Conservation (phyloP, 306 rosid species). For the Cucumis cinereus region DNA sequence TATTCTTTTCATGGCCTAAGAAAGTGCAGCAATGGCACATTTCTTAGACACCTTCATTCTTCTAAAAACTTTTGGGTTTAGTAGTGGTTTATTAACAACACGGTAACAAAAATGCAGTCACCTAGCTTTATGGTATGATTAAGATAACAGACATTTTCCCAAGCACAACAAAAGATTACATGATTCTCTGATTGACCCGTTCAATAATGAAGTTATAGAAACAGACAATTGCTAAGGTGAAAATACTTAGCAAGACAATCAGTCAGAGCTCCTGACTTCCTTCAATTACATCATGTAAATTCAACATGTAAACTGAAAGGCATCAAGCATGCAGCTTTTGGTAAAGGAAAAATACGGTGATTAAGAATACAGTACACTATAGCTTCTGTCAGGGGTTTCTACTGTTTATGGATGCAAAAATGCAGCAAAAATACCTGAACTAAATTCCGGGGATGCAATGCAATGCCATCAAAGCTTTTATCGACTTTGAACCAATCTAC, state of each 20-base stretch:
- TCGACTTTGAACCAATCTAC: constrained; percentile 83
- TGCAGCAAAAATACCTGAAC: constrained; percentile 48
- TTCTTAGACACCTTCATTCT: neutral
- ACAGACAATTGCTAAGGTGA: neutral
- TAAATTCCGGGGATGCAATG: constrained; percentile 50
- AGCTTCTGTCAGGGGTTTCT: too few species aligned
- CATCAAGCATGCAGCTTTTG: neutral
- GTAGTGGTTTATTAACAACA: neutral
- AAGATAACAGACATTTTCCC: neutral
- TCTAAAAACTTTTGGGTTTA: too few species aligned
- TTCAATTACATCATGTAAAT: neutral
- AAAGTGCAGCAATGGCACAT: neutral
- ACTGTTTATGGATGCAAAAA: neutral
- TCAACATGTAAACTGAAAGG: neutral
- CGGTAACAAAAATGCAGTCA: neutral
- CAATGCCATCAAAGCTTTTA: constrained; percentile 42
- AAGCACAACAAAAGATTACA: neutral
- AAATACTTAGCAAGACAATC: neutral
- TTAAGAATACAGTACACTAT: too few species aligned
- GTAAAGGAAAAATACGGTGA: neutral
- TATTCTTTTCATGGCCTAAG: neutral
- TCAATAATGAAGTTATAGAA: neutral
- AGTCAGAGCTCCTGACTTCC: neutral
- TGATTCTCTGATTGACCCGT: neutral
- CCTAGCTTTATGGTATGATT: neutral